Evolutionary conservation across 805 yeast species (phyloP).

Genomic region (Teunomyces atbi): DNA sequence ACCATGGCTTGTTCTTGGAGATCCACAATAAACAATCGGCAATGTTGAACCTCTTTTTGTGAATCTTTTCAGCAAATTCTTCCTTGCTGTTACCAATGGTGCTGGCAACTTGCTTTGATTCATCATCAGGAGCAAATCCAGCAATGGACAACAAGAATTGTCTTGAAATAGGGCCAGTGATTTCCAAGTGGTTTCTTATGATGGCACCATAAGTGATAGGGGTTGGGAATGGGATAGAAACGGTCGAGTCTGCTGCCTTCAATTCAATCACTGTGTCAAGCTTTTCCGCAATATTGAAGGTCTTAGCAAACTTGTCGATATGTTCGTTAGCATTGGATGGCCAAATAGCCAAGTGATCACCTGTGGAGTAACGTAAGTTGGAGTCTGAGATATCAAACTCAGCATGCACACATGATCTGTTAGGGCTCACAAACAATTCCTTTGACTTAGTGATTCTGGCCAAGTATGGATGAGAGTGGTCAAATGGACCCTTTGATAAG

Average conservation of each 20-base stretch:
- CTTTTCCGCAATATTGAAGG: slow-evolving; percentile 58
- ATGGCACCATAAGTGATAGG: slow-evolving; percentile 90
- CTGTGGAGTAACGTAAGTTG: slow-evolving; percentile 83
- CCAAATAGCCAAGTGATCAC: slow-evolving; percentile 95
- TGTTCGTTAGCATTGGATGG: slow-evolving; percentile 83
- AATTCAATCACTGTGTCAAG: slow-evolving; percentile 59
- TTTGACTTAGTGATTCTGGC: slow-evolving; percentile 60
- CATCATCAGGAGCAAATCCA: slow-evolving; percentile 75
- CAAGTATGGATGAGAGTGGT: slow-evolving; percentile 76
- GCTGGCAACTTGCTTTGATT: slow-evolving; percentile 47
- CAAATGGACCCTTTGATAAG: slow-evolving; percentile 69
- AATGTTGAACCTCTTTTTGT: slow-evolving; percentile 60
- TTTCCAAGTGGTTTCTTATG: slow-evolving; percentile 83
- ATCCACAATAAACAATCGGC: slow-evolving; percentile 69
- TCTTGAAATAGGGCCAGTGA: slow-evolving; percentile 91
- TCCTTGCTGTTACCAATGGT: slow-evolving; percentile 66
- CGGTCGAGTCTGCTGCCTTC: slow-evolving; percentile 69
- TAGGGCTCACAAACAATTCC: slow-evolving; percentile 66
- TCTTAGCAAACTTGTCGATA: slow-evolving; percentile 60
- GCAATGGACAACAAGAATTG: slow-evolving; percentile 72
- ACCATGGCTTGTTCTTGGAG: slow-evolving; percentile 71
- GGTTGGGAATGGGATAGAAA: slow-evolving; percentile 60
- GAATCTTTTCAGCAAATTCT: slow-evolving; percentile 63
- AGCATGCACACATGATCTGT: slow-evolving; percentile 83
- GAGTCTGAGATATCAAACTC: slow-evolving; percentile 81